Base-by-base conservation (phyloP, 805 yeast genomes). In the Yueomyces sinensis region DNA sequence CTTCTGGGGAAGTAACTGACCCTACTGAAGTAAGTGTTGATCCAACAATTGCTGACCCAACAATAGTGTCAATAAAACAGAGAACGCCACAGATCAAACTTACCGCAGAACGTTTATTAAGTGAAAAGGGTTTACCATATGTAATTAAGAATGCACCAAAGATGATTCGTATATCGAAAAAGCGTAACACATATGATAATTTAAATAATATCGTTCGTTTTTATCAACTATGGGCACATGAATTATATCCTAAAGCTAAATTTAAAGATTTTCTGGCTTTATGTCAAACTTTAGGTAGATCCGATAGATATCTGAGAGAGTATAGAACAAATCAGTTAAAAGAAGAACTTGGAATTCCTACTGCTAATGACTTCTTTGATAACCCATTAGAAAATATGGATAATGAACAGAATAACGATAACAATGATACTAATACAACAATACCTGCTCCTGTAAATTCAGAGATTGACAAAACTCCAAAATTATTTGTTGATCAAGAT, bases 191-290 rank as follows among this genome's bases (percentile, higher is more conserved):
- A 9, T 41, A 47, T 31, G 54, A 51, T 13, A 55, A 55, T 34
- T 41, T 55, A 27, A 36, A 47, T 2, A 41, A 45, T 18, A 50
- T 81, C 5, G 51, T 79, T 6, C 65, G 65, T 22, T 62, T 68
- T 27, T 81, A 78, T 51, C 84, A 79, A 54, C 46, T 75, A 24
- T 81, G 89, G 87, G 84, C 79, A 1, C 89, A 81, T 52, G 62
- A 68, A 17, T 46, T 84, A 27, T 83, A 69, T 49, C 94, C 95
- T 4, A 81, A 79, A 58, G 83, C 91, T 13, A 76, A 72, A 41
- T 82, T 86, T 43, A 62, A 63, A 32, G 93, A 82, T 52, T 76
- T 86, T 46, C 57, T 79, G 1, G 61, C 65, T 17, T 55, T 78
- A 43, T 55, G 76, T 32, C 62, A 67, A 29, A 56, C 63, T 13